Evolutionary conservation across 176 grass and related monocot genomes (phyloP).

Genomic region (Avena sativa): DNA sequence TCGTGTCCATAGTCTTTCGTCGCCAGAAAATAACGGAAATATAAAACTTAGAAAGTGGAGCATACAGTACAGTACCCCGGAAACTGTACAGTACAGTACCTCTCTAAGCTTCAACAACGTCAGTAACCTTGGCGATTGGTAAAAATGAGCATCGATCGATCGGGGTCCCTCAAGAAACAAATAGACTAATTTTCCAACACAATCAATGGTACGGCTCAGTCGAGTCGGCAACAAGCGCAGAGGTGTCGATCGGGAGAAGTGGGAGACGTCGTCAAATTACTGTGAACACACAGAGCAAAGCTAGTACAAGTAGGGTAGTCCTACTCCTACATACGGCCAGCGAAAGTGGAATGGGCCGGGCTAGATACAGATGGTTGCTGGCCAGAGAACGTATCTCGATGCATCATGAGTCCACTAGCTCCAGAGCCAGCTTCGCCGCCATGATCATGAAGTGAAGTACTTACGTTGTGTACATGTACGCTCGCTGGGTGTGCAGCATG

Average conservation of each 20-base stretch:
- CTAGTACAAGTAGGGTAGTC: background rate
- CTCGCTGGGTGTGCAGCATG: too few species aligned
- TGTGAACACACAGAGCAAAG: background rate
- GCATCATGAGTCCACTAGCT: background rate
- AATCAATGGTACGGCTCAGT: background rate
- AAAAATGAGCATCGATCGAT: too few species aligned
- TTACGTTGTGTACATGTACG: too few species aligned
- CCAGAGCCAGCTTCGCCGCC: background rate
- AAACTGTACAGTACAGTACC: too few species aligned
- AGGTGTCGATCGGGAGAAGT: background rate
- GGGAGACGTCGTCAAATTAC: background rate
- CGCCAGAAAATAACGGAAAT: too few species aligned
- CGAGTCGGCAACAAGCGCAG: background rate
- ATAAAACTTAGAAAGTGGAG: too few species aligned
- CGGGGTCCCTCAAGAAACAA: background rate
- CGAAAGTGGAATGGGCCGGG: background rate
- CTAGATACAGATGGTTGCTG: too few species aligned
- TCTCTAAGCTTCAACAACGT: too few species aligned
- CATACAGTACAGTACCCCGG: too few species aligned
- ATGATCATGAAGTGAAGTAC: background rate
- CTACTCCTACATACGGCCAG: background rate
- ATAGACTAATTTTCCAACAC: background rate
- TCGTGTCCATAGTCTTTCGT: too few species aligned
- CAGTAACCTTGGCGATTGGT: too few species aligned
- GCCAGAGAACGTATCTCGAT: background rate